Base-by-base conservation (phyloP, 139 green algal genomes). In the Mychonastes homosphaera region DNA sequence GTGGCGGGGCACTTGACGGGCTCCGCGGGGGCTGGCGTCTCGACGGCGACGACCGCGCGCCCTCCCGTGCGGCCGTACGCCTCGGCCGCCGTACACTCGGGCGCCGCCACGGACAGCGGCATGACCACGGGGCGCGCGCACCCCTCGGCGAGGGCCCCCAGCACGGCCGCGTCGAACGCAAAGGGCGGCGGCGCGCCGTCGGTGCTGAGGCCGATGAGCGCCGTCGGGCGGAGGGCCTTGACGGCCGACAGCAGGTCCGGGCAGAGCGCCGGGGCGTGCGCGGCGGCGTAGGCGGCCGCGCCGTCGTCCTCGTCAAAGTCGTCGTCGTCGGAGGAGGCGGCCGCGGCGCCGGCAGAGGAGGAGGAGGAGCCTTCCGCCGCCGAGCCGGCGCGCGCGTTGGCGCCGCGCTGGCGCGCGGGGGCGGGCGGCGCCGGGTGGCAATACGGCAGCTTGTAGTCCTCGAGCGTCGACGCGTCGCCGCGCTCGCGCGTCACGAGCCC, bases 361-460 rank as follows among this genome's bases (percentile, higher is more conserved):
- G n/a, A n/a, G n/a, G n/a, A n/a, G n/a, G n/a, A n/a, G n/a, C n/a
- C n/a, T n/a, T n/a, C n/a, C n/a, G n/a, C n/a, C n/a, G n/a, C n/a
- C n/a, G n/a, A n/a, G n/a, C n/a, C n/a, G n/a, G n/a, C n/a, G n/a
- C n/a, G n/a, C n/a, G n/a, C n/a, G n/a, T n/a, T n/a, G n/a, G n/a
- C n/a, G n/a, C n/a, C n/a, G n/a, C n/a, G n/a, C n/a, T n/a, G n/a
- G n/a, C n/a, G n/a, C n/a, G n/a, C n/a, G n/a, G n/a, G n/a, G n/a
- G n/a, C n/a, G n/a, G n/a, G n/a, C 21, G 35, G 29, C 1, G 55
- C 71, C 0, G 36, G 60, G 67, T 81, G 77, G 38, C 75, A 81
- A 65, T 87, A 90, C 1, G 85, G 81, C 56, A 92, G 79, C 73
- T 83, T 87, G 70, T 82, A 81, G 48, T 87, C 80, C 36, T 85